These are phyloP conservation scores for Yarrowia sp. DNA, from an alignment of 805 yeast species.

Conservation along the genomic window DNA sequence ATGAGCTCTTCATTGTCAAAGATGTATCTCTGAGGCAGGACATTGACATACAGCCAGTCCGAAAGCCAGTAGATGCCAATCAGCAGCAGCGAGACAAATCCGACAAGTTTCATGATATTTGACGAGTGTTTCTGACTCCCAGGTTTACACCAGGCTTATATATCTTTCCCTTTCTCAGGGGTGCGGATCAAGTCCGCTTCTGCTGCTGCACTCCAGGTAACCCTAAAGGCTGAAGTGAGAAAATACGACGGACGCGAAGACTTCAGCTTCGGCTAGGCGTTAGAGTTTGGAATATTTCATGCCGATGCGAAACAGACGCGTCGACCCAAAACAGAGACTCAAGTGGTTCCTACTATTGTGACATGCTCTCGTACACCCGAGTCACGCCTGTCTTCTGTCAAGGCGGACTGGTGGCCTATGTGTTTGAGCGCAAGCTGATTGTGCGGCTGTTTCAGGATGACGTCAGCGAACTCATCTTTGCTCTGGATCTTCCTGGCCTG, in stretches of 20 bases:
- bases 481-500: slow-evolving; percentile 15
- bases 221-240: not conserved
- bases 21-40: slow-evolving; percentile 70
- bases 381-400: slow-evolving; percentile 16
- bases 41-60: slow-evolving; percentile 43
- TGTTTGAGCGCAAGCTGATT: slow-evolving; percentile 31
- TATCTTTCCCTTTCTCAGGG: not conserved
- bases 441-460: slow-evolving; percentile 32
- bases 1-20: slow-evolving; percentile 74
- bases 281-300: too few relatives aligned
- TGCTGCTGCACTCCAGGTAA: not conserved
- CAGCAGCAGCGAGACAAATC: slow-evolving; percentile 40
- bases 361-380: slow-evolving; percentile 35
- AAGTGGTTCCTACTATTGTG: too few relatives aligned
- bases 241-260: slow-evolving; percentile 13
- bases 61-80: slow-evolving; percentile 43
- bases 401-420: slow-evolving; percentile 15
- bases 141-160: not conserved
- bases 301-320: slow-evolving; percentile 29
- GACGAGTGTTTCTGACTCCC: too few relatives aligned
- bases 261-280: too few relatives aligned
- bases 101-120: slow-evolving; percentile 41
- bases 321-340: not conserved
- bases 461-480: slow-evolving; percentile 15
- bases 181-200: slow-evolving; percentile 24